Conservation (phyloP, 2,329 filamentous ascomycete species). For the Hypoxylon sp. region DNA sequence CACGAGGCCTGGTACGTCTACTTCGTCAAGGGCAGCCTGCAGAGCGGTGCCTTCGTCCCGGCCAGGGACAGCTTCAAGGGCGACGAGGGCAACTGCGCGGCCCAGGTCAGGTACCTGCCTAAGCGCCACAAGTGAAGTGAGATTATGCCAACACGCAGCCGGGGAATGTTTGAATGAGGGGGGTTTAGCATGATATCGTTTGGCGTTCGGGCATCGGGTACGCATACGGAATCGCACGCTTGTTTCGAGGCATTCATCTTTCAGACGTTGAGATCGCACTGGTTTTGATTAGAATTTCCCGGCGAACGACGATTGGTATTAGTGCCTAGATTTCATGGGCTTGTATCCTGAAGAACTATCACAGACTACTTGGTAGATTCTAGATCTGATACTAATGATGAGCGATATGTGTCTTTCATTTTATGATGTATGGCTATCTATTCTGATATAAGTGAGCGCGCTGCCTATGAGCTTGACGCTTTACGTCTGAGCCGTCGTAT, state of each 20-base stretch:
- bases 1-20: slow-evolving; percentile 63
- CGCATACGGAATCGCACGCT: not conserved
- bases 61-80: slow-evolving; percentile 50
- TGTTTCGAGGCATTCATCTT: not conserved
- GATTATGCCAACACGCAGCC: not conserved
- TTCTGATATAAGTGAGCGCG: no score
- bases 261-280: not conserved
- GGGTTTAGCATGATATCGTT: slow-evolving; percentile 3
- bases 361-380: no score
- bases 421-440: no score
- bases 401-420: no score
- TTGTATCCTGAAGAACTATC: no score
- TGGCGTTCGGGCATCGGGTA: slow-evolving; percentile 16
- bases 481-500: not conserved
- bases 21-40: slow-evolving; percentile 60
- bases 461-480: no score
- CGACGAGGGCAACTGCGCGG: slow-evolving; percentile 51
- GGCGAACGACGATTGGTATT: not conserved
- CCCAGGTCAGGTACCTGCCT: slow-evolving; percentile 51
- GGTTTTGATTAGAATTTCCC: not conserved
- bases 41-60: slow-evolving; percentile 58
- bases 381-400: no score
- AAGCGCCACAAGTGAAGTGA: slow-evolving; percentile 41
- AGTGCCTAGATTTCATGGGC: no score
- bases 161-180: slow-evolving; percentile 9